Base-by-base conservation (phyloP, 106 monocot species). In the Allium cepa region DNA sequence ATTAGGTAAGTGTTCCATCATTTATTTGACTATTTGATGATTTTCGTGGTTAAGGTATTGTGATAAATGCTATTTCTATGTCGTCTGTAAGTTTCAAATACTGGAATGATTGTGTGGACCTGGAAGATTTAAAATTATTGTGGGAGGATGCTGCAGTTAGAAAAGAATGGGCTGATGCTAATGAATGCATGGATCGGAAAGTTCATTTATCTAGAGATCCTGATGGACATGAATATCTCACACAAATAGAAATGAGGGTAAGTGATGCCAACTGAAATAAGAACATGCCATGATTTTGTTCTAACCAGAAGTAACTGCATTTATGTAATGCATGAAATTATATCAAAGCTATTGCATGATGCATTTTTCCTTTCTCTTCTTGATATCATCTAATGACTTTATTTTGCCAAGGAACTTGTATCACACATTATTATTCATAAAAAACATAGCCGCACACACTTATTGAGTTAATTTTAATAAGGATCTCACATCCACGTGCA, bases 131-230 rank as follows among this genome's bases (percentile, higher is more conserved):
- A 79, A 56, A 81, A 50, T 61, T 79, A 48, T 73, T 99, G 87
- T 99, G 99, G 99, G 69, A 53, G 67, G 83, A 90, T 77, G 47
- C 72, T 46, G 82, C 77, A 8, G 99, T 99, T 49, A 75, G 74
- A 17, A 90, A 90, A 72, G 99, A 99, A 74, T 99, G 99, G 99
- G 76, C 63, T 28, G 93, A 85, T 68, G 99, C 76, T 62, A 93
- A 93, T 49, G 93, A 93, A 67, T 81, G 17, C 50, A 72, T 49
- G 55, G 90, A 82, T 11, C 73, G 79, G 17, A 93, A 82, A 67
- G 87, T 93, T 75, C 99, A 83, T 46, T 74, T 99, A 68, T 99
- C 99, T 18, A 70, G 99, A 10, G 99, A 99, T 70, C 99, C 99
- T 51, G 99, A 99, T 62, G 99, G 99, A 8, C 77, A 93, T 15